Conservation (phyloP, 2,329 filamentous ascomycete species). For the Albophoma yamanashiensis region DNA sequence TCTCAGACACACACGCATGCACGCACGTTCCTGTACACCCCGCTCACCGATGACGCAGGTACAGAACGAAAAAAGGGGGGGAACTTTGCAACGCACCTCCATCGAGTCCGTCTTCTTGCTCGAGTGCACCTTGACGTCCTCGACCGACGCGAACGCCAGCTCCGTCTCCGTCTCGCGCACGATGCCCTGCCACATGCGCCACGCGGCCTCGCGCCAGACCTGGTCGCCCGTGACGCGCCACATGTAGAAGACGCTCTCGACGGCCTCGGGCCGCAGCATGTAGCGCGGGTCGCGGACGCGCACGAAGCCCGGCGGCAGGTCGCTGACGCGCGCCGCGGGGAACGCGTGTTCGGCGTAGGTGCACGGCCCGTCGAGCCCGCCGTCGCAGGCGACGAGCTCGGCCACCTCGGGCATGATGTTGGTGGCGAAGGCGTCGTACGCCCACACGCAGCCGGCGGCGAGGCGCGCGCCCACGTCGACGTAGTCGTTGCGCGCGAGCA, state of each 20-base stretch:
- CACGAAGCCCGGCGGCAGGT: constrained; percentile 45
- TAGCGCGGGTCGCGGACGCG: constrained; percentile 34
- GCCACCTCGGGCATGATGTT: constrained; percentile 45
- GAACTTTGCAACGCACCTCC: constrained; percentile 34
- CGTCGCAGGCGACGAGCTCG: constrained; percentile 23
- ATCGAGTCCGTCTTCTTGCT: constrained; percentile 43
- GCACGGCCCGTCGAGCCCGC: constrained; percentile 23
- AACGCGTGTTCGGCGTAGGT: constrained; percentile 17
- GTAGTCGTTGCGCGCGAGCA: constrained; percentile 40
- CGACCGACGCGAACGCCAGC: constrained; percentile 30
- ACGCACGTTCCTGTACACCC: not conserved
- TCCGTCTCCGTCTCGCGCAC: constrained; percentile 29
- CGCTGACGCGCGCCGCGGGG: constrained; percentile 6
- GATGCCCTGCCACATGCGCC: constrained; percentile 37
- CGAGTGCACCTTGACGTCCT: constrained; percentile 20
- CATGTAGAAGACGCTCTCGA: constrained; percentile 41
- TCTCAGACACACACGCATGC: not conserved
- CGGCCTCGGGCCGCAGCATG: constrained; percentile 36
- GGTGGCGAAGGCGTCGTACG: constrained; percentile 36
- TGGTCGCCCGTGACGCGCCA: constrained; percentile 38
- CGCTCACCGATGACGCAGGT: too few relatives aligned
- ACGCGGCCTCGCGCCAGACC: constrained; percentile 32
- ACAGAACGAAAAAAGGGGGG: too few relatives aligned
- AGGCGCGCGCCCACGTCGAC: constrained; percentile 35
- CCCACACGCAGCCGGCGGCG: constrained; percentile 43